Conservation (phyloP, 2,329 filamentous ascomycete species). For the Talaromyces sp. region DNA sequence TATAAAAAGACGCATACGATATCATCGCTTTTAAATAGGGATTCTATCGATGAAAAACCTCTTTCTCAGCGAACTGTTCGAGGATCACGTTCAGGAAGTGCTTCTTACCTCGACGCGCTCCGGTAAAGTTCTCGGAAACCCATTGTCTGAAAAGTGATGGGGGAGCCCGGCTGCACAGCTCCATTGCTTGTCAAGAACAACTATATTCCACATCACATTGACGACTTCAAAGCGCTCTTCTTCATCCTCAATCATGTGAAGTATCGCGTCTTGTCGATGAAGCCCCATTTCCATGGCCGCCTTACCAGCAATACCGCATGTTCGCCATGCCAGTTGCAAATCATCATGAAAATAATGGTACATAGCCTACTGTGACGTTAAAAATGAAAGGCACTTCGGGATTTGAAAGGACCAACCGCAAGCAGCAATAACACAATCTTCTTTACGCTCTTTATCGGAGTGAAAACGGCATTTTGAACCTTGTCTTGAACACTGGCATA, state of each 20-base stretch:
- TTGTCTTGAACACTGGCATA: background rate
- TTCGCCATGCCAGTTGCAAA: slow-evolving; percentile 4
- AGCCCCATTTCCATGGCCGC: slow-evolving; percentile 4
- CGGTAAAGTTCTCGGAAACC: background rate
- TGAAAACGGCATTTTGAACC: background rate
- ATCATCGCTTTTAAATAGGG: slow-evolving; percentile 5
- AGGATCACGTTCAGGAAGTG: background rate
- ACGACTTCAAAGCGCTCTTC: background rate
- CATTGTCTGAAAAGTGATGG: background rate
- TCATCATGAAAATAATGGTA: slow-evolving; percentile 7
- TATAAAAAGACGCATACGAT: background rate
- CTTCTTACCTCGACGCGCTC: background rate
- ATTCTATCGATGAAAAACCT: background rate
- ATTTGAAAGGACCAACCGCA: background rate
- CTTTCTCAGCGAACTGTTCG: background rate
- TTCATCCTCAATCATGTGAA: background rate
- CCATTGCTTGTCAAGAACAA: slow-evolving; percentile 7
- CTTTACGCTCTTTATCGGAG: background rate
- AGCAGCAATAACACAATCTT: background rate
- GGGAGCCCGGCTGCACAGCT: slow-evolving; percentile 2
- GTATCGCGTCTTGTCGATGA: background rate
- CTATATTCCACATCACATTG: background rate
- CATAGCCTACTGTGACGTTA: background rate
- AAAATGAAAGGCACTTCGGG: background rate
- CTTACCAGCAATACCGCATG: background rate